Percentiles rank a stretch among this genome's conserved stretches.
phyloP scores from a whole-genome alignment of 257 asterid genomes.

The Solanum infundibuliforme region DNA sequence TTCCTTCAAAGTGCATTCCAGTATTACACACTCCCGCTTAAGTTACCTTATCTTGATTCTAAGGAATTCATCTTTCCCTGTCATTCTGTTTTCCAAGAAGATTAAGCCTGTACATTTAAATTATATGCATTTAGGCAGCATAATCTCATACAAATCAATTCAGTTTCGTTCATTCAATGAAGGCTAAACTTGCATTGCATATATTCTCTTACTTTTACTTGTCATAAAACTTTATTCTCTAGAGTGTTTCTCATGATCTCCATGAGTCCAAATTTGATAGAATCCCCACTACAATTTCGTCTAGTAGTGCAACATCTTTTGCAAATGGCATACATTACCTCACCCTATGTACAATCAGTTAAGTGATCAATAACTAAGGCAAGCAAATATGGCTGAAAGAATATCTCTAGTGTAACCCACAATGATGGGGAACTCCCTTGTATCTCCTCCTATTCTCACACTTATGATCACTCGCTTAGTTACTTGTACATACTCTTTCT shows the following conservation, averaged over 20 bases:
- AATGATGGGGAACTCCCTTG: background rate
- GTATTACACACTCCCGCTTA: background rate
- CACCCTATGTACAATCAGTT: background rate
- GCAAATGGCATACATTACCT: background rate
- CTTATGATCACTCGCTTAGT: background rate
- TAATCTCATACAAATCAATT: background rate
- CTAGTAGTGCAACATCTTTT: background rate
- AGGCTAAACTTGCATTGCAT: background rate
- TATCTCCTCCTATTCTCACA: background rate
- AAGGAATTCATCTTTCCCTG: background rate
- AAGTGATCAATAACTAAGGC: background rate
- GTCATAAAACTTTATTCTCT: background rate
- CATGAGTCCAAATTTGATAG: background rate
- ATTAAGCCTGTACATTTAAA: background rate
- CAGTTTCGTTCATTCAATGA: background rate
- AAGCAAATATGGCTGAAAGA: background rate
- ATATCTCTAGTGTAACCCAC: background rate
- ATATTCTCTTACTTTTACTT: background rate
- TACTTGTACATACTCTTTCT: background rate
- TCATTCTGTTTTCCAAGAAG: background rate
- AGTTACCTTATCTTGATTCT: background rate
- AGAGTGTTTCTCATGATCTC: background rate
- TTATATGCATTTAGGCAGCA: background rate
- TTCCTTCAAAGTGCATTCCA: background rate
- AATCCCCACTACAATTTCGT: background rate